These are phyloP conservation scores for Termitomyces sp. DNA, from an alignment of 768 basidiomycete species.

Conservation along the genomic window DNA sequence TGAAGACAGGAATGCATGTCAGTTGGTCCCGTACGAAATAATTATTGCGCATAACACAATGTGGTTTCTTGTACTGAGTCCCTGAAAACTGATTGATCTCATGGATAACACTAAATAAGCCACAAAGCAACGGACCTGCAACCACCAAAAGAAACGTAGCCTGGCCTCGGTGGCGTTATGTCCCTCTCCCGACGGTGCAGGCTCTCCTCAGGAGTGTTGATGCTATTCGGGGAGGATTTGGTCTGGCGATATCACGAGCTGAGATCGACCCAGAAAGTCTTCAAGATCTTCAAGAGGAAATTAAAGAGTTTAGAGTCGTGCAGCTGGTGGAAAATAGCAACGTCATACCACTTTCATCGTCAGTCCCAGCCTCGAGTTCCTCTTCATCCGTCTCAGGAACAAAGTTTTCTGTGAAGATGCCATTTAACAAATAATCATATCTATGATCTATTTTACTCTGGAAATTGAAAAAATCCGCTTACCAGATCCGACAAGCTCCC, in stretches of 20 bases:
- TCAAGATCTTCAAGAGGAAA: neutral
- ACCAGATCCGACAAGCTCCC: conserved; percentile 11
- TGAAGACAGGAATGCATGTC: neutral
- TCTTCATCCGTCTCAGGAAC: conserved; percentile 7
- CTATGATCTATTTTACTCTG: neutral
- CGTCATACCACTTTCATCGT: conserved; percentile 3
- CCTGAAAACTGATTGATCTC: neutral
- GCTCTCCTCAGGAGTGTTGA: conserved; percentile 25
- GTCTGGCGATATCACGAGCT: neutral
- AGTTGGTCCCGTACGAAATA: neutral
- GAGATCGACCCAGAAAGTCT: conserved; percentile 1
- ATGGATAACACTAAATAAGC: too few relatives aligned
- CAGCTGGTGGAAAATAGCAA: neutral
- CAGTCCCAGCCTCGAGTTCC: neutral
- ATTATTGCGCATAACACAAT: neutral
- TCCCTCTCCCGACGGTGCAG: conserved; percentile 35
- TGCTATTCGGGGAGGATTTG: conserved; percentile 4
- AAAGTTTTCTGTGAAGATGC: conserved; percentile 4
- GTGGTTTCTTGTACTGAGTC: neutral
- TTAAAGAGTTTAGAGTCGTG: neutral
- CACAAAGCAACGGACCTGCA: neutral
- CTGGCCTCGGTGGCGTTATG: conserved; percentile 11
- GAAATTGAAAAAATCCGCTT: neutral
- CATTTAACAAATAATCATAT: neutral
- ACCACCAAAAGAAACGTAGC: neutral